Percentiles rank a stretch among this genome's conserved stretches.
These are phyloP conservation scores for Limnanthes douglasii DNA, from an alignment of 345 rosid genomes.

Conservation along the genomic window DNA sequence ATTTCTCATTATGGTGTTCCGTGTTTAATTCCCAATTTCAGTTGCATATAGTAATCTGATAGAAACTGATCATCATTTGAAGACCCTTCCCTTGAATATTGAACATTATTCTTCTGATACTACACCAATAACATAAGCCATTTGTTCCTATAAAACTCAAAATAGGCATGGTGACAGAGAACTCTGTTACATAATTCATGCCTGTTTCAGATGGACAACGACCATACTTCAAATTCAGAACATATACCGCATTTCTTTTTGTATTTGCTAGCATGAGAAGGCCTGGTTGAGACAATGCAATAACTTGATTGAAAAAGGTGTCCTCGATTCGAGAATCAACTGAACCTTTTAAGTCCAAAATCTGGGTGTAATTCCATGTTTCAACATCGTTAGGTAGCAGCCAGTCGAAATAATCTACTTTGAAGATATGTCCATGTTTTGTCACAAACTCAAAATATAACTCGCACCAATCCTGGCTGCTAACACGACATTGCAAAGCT, in stretches of 20 bases:
- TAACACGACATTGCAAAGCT: too few relatives aligned
- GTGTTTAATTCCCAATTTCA: too few relatives aligned
- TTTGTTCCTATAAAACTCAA: conserved; percentile 75
- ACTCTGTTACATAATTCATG: conserved; percentile 79
- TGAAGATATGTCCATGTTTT: too few relatives aligned
- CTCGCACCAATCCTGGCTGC: too few relatives aligned
- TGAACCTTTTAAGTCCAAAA: conserved; percentile 61
- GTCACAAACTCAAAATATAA: too few relatives aligned
- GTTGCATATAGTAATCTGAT: too few relatives aligned
- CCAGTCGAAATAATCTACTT: too few relatives aligned
- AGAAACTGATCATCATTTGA: too few relatives aligned
- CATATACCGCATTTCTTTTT: conserved; percentile 74
- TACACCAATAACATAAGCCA: too few relatives aligned
- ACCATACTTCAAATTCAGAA: conserved; percentile 69
- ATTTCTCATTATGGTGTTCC: too few relatives aligned
- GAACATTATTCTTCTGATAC: too few relatives aligned
- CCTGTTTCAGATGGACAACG: conserved; percentile 47
- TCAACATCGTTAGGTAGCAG: conserved; percentile 47
- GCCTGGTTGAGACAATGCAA: conserved; percentile 55
- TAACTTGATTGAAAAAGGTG: conserved; percentile 77
- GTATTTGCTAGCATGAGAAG: conserved; percentile 78
- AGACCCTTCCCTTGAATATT: too few relatives aligned
- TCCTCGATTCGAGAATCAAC: conserved; percentile 37
- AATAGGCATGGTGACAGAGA: conserved; percentile 85
- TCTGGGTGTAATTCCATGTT: conserved; percentile 68